Evolutionary conservation across 2,329 filamentous ascomycete genomes (phyloP).

Genomic region (Cladosporium colombiae): DNA sequence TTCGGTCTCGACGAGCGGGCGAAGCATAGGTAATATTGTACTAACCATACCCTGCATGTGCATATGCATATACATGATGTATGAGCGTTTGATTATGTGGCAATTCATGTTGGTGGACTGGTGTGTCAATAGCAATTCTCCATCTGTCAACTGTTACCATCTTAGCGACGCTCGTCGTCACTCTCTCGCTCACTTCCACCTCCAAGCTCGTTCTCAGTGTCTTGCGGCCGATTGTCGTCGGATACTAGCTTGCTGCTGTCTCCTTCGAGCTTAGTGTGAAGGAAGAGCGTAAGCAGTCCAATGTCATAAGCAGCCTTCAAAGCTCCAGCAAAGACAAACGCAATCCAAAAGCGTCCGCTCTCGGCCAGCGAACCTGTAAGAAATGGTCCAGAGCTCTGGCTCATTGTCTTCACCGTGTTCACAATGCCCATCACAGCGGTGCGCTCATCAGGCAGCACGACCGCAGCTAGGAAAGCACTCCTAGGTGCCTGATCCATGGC

Average conservation of each 20-base stretch:
- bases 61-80: no score
- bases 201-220: neutral
- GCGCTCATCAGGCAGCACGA: conserved; percentile 64
- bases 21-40: no score
- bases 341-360: conserved; percentile 59
- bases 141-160: no score
- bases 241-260: neutral
- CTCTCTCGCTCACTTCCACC: neutral
- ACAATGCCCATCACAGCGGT: conserved; percentile 71
- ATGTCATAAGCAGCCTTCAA: conserved; percentile 58
- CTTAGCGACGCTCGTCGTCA: neutral
- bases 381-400: conserved; percentile 62
- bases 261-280: neutral
- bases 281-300: conserved; percentile 35
- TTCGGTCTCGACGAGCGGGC: no score
- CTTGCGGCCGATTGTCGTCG: neutral
- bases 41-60: no score
- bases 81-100: no score
- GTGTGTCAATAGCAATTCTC: no score
- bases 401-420: conserved; percentile 68
- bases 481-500: conserved; percentile 73
- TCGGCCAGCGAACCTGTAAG: conserved; percentile 65
- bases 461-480: conserved; percentile 67
- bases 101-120: no score
- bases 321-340: conserved; percentile 63